Base-by-base conservation (phyloP, 441 rosid species). In the Corymbia citriodora region DNA sequence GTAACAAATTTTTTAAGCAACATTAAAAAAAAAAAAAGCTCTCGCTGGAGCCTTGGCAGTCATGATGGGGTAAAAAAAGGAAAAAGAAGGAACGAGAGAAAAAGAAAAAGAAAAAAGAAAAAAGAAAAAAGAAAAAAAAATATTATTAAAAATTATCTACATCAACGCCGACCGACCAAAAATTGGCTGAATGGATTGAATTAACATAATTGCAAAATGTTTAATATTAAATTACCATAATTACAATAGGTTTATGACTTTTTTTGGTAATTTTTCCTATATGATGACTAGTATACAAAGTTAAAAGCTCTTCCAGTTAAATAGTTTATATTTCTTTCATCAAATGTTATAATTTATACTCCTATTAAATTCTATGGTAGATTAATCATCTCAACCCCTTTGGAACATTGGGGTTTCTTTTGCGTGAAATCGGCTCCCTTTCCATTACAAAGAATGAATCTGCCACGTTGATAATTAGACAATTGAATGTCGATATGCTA, bases 101-200 rank as follows among this genome's bases (percentile, higher is more conserved):
- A 36, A 36, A 36, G 40, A 36, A 36, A 36, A 5, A 40, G 45
- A 40, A 40, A 40, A 40, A 40, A 40, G 5, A 40, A 36, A 36
- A 3, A n/a, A n/a, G n/a, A n/a, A n/a, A 36, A 40, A 40, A 4
- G 4, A 1, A 0, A 4, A 4, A 40, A 40, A 40, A 40, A 40
- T 40, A 40, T 40, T 40, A 40, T 40, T 40, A 40, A 40, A 40
- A 40, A 40, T 40, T 40, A 40, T 40, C 6, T 40, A 40, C 45
- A 6, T 40, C 6, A 5, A 6, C 5, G 45, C 5, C 5, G 45
- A 6, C 45, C 6, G 45, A 6, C 45, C 45, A 40, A 40, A 40
- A 40, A 40, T 40, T 40, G 6, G 45, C 6, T 6, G 6, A 6
- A 40, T 40, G 45, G 6, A 40, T 5, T 40, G 6, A 40, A 40